These are phyloP conservation scores for Cucumis sativus DNA, from an alignment of 306 rosid species.

Conservation along the genomic window Cucumber_9930_V3 NC_026657.2:30871501-30872000, in stretches of 20 bases:
- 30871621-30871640: neutral
- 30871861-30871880: slow-evolving; percentile 92
- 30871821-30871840: slow-evolving; percentile 65
- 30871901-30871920: slow-evolving; percentile 76
- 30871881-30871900: slow-evolving; percentile 62
- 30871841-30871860: slow-evolving; percentile 65
- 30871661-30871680: neutral
- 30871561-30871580: too few species aligned
- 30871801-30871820: slow-evolving; percentile 74
- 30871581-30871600: too few species aligned
- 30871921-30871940: slow-evolving; percentile 56
- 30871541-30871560: too few species aligned
- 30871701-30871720: neutral
- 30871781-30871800: slow-evolving; percentile 21
- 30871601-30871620: too few species aligned
- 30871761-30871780: neutral
- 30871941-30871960: neutral
- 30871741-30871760: neutral
- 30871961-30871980: neutral
- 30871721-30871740: neutral
- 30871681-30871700: neutral
- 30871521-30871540: too few species aligned
- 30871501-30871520: neutral
- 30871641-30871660: neutral
- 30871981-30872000: neutral